A percentile compares a stretch with the other conserved stretches of the same genome.
These are phyloP conservation scores for Apiotrichum siamense DNA, from an alignment of 1,284 basidiomycete genomes.

Conservation along the genomic window DNA sequence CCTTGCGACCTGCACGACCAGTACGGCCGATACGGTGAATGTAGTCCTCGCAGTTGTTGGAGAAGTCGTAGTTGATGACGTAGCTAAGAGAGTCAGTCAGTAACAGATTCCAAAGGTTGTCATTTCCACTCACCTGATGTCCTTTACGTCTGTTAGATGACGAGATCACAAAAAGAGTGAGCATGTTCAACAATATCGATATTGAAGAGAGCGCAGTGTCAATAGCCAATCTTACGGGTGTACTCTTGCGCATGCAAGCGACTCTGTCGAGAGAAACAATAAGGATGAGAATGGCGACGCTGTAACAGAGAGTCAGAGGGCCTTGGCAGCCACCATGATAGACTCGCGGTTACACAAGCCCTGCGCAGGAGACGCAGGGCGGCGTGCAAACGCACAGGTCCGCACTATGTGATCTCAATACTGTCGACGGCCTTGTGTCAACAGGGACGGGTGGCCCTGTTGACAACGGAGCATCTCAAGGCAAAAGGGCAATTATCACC, in stretches of 20 bases:
- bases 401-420: conserved; percentile 4
- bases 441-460: not conserved
- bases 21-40: conserved; percentile 56
- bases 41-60: conserved; percentile 60
- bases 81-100: conserved; percentile 10
- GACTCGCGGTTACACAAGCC: not conserved
- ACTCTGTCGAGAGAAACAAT: conserved; percentile 9
- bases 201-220: conserved; percentile 14
- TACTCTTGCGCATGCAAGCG: conserved; percentile 16
- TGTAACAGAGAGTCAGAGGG: conserved; percentile 5
- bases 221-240: conserved; percentile 21
- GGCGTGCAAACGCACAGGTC: not conserved
- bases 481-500: conserved; percentile 6
- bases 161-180: conserved; percentile 12
- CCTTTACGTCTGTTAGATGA: conserved; percentile 42
- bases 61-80: conserved; percentile 80
- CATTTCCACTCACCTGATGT: conserved; percentile 29
- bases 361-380: conserved; percentile 4
- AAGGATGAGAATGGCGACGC: conserved; percentile 3
- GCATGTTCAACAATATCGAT: conserved; percentile 15
- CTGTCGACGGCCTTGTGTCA: conserved; percentile 15
- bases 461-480: not conserved
- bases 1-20: conserved; percentile 53
- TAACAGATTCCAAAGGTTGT: conserved; percentile 21
- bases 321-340: not conserved